Base-by-base conservation (phyloP, 1,139 yeast genomes). In the Yamadazyma friedrichii region DNA sequence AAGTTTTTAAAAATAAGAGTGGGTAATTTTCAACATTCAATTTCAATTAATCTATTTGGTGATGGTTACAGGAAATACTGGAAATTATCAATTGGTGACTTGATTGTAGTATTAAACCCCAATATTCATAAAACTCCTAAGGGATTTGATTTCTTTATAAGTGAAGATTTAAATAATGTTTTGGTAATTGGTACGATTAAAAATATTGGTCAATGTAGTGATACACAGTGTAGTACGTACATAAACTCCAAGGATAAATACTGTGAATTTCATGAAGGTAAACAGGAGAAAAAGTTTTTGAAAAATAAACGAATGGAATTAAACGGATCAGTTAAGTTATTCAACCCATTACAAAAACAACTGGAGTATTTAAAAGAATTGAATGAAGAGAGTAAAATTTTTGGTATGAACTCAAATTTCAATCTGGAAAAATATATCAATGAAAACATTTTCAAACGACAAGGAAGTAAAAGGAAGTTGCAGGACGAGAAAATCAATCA, bases 21-120 rank as follows among this genome's bases (percentile, higher is more conserved):
- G 2, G 87, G 96, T 0, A 88, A 86, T 56, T 82, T 89, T 50
- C 67, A 70, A 35, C 58, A 58, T 31, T 75, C 78, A 2, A 61
- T 88, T 2, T 79, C 80, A 31, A 56, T 89, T 6, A 74, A 82
- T 47, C 56, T 93, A 2, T 84, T 85, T 55, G 89, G 82, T 0
- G 68, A 70, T 10, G 86, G 89, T 2, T 83, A 82, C 48, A 78
- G 79, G 22, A 77, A 76, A 53, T 85, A 80, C 59, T 87, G 88
- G 81, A 87, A 83, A 46, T 54, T 89, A 3, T 68, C 78, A 36
- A 71, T 79, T 2, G 98, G 98, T 0, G 88, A 86, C 43, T 61
- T 91, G 1, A 59, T 91, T 9, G 85, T 85, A 0, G 57, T 93
- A 1, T 61, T 91, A 36, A 91, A 91, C 55, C 98, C 98, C 0